Percentiles rank a stretch among this genome's conserved stretches.
Conservation (phyloP, 306 rosid species). For the Biancaea sappan region DNA sequence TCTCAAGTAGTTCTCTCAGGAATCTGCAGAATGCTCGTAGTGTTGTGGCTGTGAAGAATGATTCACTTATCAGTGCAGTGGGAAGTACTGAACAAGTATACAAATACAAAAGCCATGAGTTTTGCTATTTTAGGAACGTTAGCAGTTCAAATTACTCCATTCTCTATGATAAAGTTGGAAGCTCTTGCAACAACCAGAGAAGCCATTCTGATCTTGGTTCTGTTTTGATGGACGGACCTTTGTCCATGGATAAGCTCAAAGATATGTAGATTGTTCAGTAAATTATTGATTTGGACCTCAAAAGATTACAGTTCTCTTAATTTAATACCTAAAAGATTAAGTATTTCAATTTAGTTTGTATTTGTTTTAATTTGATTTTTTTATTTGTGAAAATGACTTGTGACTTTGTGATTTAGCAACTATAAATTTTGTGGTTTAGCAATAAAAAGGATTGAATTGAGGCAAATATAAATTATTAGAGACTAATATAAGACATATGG, state of each 20-base stretch:
- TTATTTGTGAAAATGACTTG: too few species aligned
- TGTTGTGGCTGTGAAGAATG: slow-evolving; percentile 48
- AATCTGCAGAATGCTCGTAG: slow-evolving; percentile 72
- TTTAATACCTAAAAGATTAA: too few species aligned
- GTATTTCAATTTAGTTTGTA: too few species aligned
- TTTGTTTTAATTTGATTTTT: too few species aligned
- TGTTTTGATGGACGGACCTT: slow-evolving; percentile 38
- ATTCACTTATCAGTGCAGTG: slow-evolving; percentile 51
- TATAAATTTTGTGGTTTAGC: too few species aligned
- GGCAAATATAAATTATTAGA: too few species aligned
- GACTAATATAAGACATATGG: too few species aligned
- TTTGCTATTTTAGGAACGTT: slow-evolving; percentile 73
- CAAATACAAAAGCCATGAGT: slow-evolving; percentile 41
- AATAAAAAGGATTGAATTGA: too few species aligned
- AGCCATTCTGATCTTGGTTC: slow-evolving; percentile 2
- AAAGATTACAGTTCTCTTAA: too few species aligned
- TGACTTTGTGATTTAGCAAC: too few species aligned
- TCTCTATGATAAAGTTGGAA: slow-evolving; percentile 58
- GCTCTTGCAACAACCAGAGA: slow-evolving; percentile 46
- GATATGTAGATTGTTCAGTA: background rate
- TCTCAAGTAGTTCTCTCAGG: slow-evolving; percentile 52
- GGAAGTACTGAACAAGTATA: slow-evolving; percentile 77
- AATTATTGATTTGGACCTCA: background rate
- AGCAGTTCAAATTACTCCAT: slow-evolving; percentile 75
- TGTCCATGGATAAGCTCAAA: background rate